Conservation (phyloP, 2,329 filamentous ascomycete genomes). For the Aspergillus flavus region DNA sequence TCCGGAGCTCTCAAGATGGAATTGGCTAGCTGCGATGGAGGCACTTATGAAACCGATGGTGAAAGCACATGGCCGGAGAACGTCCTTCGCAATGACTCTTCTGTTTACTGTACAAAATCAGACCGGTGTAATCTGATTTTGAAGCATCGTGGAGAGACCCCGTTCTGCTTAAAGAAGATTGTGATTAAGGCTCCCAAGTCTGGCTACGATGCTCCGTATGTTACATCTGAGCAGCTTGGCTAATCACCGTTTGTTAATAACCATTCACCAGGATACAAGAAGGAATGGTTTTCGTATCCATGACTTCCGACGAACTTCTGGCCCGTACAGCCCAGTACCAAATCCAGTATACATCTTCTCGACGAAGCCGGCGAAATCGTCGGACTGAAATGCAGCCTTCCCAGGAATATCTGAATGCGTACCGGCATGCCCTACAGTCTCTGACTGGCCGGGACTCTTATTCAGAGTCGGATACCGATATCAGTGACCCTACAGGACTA, state of each 20-base stretch:
- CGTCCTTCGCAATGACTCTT: constrained; percentile 77
- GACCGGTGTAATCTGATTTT: constrained; percentile 85
- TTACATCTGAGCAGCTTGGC: constrained; percentile 26
- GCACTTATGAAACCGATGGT: constrained; percentile 60
- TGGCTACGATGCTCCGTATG: constrained; percentile 85
- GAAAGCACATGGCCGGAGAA: constrained; percentile 72
- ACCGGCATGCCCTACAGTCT: constrained; percentile 38
- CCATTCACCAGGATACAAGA: constrained; percentile 72
- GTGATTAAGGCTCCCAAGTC: constrained; percentile 81
- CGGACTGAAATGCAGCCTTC: constrained; percentile 38
- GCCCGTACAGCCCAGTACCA: constrained; percentile 74
- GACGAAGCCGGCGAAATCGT: constrained; percentile 31
- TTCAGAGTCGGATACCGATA: constrained; percentile 29
- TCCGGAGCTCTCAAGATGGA: constrained; percentile 82
- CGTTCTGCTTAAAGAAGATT: constrained; percentile 82
- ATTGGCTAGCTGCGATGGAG: constrained; percentile 85
- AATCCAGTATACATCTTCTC: constrained; percentile 61
- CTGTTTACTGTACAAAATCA: constrained; percentile 89
- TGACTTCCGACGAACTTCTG: constrained; percentile 77
- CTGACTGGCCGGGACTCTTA: constrained; percentile 26
- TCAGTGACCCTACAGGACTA: constrained; percentile 13
- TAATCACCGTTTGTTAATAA: constrained; percentile 34
- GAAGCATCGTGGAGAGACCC: constrained; percentile 75
- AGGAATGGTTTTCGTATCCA: constrained; percentile 88
- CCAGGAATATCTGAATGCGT: constrained; percentile 43